Conservation (phyloP, 2,329 filamentous ascomycete genomes). For the Epichloe festucae region DNA sequence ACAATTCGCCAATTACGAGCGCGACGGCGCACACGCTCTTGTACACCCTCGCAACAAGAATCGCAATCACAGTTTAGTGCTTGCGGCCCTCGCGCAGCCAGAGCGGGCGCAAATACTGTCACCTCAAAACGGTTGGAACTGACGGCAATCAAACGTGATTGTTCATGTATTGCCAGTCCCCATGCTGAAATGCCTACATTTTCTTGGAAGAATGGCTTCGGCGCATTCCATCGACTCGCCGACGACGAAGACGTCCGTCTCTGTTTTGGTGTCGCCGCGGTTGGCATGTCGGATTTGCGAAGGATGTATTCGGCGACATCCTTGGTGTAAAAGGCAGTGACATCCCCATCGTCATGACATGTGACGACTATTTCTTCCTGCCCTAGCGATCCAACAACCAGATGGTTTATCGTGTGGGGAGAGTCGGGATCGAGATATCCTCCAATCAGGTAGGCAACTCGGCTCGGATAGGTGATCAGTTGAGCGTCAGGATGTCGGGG, state of each 20-base stretch:
- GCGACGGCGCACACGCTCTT: slow-evolving; percentile 26
- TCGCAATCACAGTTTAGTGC: slow-evolving; percentile 4
- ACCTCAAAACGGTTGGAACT: slow-evolving; percentile 57
- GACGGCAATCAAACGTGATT: slow-evolving; percentile 75
- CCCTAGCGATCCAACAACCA: slow-evolving; percentile 57
- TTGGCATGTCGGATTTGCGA: slow-evolving; percentile 3
- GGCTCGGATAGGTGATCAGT: slow-evolving; percentile 30
- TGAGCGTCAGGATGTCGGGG: slow-evolving; percentile 35
- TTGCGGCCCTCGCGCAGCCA: slow-evolving; percentile 10
- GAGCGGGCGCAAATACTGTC: slow-evolving; percentile 38
- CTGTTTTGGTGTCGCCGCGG: slow-evolving; percentile 4
- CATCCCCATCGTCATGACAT: slow-evolving; percentile 63
- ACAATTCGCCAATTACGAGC: slow-evolving; percentile 37
- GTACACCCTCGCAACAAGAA: slow-evolving; percentile 7
- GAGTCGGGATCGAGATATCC: slow-evolving; percentile 39
- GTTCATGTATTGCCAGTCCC: slow-evolving; percentile 72
- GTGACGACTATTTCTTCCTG: slow-evolving; percentile 55
- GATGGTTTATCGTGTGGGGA: slow-evolving; percentile 55
- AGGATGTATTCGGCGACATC: slow-evolving; percentile 34
- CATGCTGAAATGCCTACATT: slow-evolving; percentile 73
- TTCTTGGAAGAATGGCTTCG: slow-evolving; percentile 52
- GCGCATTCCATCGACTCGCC: slow-evolving; percentile 3
- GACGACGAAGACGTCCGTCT: too few species aligned
- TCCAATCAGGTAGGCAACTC: slow-evolving; percentile 24
- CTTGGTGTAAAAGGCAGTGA: slow-evolving; percentile 55